Evolutionary conservation across 176 grass and related monocot species (phyloP), one percentile per base, ranked within the genome.

Genomic region (Themeda triandra): DNA sequence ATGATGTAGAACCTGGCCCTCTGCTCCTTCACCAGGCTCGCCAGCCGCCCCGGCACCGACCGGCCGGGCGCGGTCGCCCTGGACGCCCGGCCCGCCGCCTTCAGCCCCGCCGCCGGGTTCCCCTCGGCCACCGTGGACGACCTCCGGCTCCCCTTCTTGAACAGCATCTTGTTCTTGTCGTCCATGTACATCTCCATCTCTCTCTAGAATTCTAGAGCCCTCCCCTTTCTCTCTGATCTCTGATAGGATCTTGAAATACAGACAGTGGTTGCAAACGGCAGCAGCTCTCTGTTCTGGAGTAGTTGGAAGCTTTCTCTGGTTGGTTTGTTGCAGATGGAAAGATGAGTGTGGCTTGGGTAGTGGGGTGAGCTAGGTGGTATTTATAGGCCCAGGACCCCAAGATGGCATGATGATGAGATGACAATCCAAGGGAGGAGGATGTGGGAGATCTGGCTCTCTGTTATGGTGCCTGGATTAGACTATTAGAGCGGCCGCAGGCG

Each of bases 1-100:
- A 96, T 84, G 80, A 93, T 96, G 91, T 96, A 96, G 81, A 96
- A 96, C 64, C 91, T 80, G 27, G 91, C 94, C 63, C 94, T 88
- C 77, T 96, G 94, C 87, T 91, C 91, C 76, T 73, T 96, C 29
- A 89, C 91, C 18, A 96, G 65, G 51, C 86, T 72, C 10, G 73
- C 89, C 14, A 92, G 86, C 12, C 94, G 62, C 3, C 81, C 86
- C 9, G 86, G 87, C 78, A 91, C 70, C 0, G 86, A 74, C n/a
- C 63, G 44, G 41, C 69, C 19, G 33, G 33, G 33, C 0, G 71
- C n/a, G 66, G 37, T 13, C 13, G 13, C 24, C 48, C 79, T 56
- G 1, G 66, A 82, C 4, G 45, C 5, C 59, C 8, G 45, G 44
- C 56, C 35, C 82, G 18, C 33, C 69, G 17, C 19, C 53, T 70